Base-by-base conservation (phyloP, 495 filamentous ascomycete species). In the Xeromyces bisporus region DNA sequence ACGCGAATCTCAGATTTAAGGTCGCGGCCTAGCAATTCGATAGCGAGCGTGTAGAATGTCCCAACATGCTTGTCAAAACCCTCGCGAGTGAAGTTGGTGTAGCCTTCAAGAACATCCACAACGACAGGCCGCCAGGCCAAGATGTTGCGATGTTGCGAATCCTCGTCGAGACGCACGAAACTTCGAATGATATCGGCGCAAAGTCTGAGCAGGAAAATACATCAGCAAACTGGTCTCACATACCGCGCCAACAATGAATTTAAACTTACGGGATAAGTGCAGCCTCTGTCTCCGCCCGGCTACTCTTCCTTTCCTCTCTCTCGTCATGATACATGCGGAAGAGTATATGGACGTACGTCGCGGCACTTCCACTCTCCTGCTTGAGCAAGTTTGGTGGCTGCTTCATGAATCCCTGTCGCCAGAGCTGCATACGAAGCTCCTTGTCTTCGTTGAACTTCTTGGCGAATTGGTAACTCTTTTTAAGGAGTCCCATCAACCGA, bases 381-480 rank as follows among this genome's bases (percentile, higher is more conserved):
- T 99, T 99, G 15, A 99, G 68, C n/a, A 99, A 56, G 47, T 99
- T 99, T 3, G 89, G 89, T 18, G 91, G 91, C 48, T 94, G 86
- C 56, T 93, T 94, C 89, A 99, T 99, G 67, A 96, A 99, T 5
- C 89, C 89, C 46, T 99, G 91, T 15, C 81, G 64, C 85, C 87
- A 96, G 6, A 99, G 61, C 23, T 83, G 71, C 73, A 91, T 92
- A 12, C 89, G 73, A 16, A 99, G 62, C 37, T 94, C 91, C 50
- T 93, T 91, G 58, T 99, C 85, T 36, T 77, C 78, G 52, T 99
- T 99, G 66, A 99, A 99, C 37, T 76, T 80, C 50, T 87, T 86
- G 8, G 91, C 89, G 40, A 99, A 99, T 18, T 81, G 72, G 57
- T 91, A 96, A 25, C 76, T 84, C 56, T 89, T 87, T 55, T 94